Evolutionary conservation across 495 filamentous ascomycete genomes (phyloP), one percentile per base, ranked within the genome.

Genomic region (Xylaria telfairii): DNA sequence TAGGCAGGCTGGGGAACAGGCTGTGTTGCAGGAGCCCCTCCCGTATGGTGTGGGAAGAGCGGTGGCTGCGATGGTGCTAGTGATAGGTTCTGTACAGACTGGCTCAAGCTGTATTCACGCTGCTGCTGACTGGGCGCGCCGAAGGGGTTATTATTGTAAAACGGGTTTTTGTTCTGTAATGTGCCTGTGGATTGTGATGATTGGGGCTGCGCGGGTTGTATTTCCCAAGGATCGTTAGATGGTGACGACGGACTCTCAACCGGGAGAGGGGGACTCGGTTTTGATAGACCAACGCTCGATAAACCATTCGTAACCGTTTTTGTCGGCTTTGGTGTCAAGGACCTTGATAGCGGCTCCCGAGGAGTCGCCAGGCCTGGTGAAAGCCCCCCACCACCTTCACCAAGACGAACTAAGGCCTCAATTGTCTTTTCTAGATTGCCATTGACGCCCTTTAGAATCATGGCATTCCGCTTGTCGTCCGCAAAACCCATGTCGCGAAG

Each of bases 401-500:
- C 94, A 62, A 96, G 79, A 75, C 93, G 86, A 13, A 93, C 85
- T 75, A 99, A 77, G 19, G 94, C 89, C 78, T 98, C 95, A 39
- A 97, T 87, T 0, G 94, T 86, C 75, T 90, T 92, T 67, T 97
- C 92, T 49, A 99, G 72, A 74, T 96, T 94, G 2, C 96, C 96
- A 68, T 90, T 86, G 8, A 94, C 83, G 13, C 91, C 91, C 69
- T 92, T 92, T 32, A 99, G 81, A 30, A 97, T 90, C 65, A 90
- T 89, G 15, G 88, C 81, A 72, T 96, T 98, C 56, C 92, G 87
- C 70, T 89, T 90, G 44, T 95, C 91, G 76, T 99, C 93, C 41
- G 78, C 85, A 75, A 99, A 99, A 1, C 96, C 96, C 96, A 98
- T 97, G 65, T 97, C 93, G 60, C 89, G 87, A 64, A 99, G 83